Evolutionary conservation across 2,329 filamentous ascomycete genomes (phyloP).

Genomic region (Penicillium expansum): DNA sequence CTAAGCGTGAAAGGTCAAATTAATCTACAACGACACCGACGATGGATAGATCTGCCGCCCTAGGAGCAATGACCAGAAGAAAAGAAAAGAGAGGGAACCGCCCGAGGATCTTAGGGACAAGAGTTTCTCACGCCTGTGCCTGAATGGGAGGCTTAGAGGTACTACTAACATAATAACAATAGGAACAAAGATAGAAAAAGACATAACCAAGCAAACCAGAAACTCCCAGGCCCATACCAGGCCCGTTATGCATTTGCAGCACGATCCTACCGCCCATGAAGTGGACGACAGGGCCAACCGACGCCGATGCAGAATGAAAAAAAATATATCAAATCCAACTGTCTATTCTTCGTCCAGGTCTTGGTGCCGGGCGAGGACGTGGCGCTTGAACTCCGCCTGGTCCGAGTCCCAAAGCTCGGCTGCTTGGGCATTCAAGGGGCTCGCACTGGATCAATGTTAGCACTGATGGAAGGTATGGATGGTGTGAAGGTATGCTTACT

Average conservation of each 20-base stretch:
- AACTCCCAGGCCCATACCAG: conserved; percentile 22
- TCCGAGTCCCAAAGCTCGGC: conserved; percentile 95
- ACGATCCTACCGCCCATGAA: conserved; percentile 5
- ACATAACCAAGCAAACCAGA: conserved; percentile 11
- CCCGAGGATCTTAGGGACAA: not conserved
- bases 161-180: not conserved
- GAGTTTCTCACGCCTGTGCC: conserved; percentile 12
- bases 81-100: not conserved
- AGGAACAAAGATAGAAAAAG: conserved; percentile 12
- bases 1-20: not conserved
- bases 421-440: conserved; percentile 91
- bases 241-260: conserved; percentile 24
- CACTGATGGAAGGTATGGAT: not conserved
- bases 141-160: conserved; percentile 6
- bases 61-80: not conserved
- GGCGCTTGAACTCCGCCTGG: conserved; percentile 77
- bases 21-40: not conserved
- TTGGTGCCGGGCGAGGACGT: conserved; percentile 62
- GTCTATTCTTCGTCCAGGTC: conserved; percentile 52
- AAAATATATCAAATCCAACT: conserved; percentile 1
- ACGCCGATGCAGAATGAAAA: conserved; percentile 17
- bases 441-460: conserved; percentile 60
- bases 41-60: not conserved
- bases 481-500: conserved; percentile 58
- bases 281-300: conserved; percentile 10